phyloP scores from a whole-genome alignment of 1,139 yeast genomes.

The Debaryomyces psychrophilus region DNA sequence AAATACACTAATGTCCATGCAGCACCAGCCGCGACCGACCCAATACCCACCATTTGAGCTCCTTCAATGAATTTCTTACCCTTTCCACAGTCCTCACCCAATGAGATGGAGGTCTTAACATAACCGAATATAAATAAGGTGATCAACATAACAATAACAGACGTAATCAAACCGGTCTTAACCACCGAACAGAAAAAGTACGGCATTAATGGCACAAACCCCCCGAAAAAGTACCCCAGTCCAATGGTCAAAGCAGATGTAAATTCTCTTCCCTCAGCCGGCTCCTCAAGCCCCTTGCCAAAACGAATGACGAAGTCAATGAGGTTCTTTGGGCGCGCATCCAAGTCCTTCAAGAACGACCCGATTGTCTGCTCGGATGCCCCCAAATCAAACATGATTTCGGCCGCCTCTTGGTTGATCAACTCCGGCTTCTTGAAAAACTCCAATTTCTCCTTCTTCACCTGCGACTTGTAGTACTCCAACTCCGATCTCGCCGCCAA shows the following conservation, averaged over 20 bases:
- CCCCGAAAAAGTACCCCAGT: slow-evolving; percentile 73
- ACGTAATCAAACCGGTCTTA: slow-evolving; percentile 70
- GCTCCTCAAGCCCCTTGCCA: slow-evolving; percentile 79
- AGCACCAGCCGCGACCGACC: slow-evolving; percentile 95
- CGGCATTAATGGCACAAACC: slow-evolving; percentile 78
- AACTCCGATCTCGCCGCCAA: slow-evolving; percentile 80
- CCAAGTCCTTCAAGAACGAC: slow-evolving; percentile 68
- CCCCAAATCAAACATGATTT: slow-evolving; percentile 69
- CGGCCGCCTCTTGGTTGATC: slow-evolving; percentile 70
- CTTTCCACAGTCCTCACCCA: slow-evolving; percentile 73
- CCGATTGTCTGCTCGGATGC: slow-evolving; percentile 68
- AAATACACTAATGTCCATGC: slow-evolving; percentile 91
- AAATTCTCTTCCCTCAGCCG: slow-evolving; percentile 76
- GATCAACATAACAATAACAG: slow-evolving; percentile 79
- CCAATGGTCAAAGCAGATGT: slow-evolving; percentile 81
- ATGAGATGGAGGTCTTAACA: slow-evolving; percentile 78
- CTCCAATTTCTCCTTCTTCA: slow-evolving; percentile 67
- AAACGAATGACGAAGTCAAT: slow-evolving; percentile 73
- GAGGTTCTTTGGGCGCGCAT: slow-evolving; percentile 65
- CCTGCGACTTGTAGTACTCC: slow-evolving; percentile 72
- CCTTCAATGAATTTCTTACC: slow-evolving; percentile 75
- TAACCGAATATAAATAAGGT: slow-evolving; percentile 89
- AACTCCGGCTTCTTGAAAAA: slow-evolving; percentile 67
- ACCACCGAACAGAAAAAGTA: slow-evolving; percentile 78
- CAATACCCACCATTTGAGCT: slow-evolving; percentile 86